Conservation (phyloP, 2,329 filamentous ascomycete genomes). For the Torrubiella hemipterigena region DNA sequence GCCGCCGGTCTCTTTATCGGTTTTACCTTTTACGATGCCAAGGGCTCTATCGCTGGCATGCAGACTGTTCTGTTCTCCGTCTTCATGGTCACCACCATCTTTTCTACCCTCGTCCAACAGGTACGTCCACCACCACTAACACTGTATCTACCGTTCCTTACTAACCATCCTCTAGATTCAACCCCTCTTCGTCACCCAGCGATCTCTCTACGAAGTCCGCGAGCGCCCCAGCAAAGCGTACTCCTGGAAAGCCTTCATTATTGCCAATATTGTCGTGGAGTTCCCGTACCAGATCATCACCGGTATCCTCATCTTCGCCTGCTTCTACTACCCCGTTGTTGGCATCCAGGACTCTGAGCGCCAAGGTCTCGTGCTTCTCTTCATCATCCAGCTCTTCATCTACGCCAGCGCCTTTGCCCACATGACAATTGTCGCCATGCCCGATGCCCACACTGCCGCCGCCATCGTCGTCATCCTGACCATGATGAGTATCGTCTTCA, state of each 20-base stretch:
- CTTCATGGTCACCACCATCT: conserved; percentile 67
- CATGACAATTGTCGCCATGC: conserved; percentile 60
- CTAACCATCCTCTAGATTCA: conserved; percentile 41
- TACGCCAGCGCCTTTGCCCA: conserved; percentile 63
- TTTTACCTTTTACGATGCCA: conserved; percentile 52
- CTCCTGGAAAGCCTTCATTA: conserved; percentile 63
- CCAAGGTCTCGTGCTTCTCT: conserved; percentile 53
- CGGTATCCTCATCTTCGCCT: conserved; percentile 49
- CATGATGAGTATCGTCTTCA: conserved; percentile 48
- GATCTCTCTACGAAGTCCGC: conserved; percentile 64
- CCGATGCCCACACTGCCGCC: conserved; percentile 55
- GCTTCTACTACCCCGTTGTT: conserved; percentile 57
- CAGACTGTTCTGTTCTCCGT: conserved; percentile 64
- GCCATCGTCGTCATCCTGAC: conserved; percentile 49
- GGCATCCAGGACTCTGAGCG: conserved; percentile 37
- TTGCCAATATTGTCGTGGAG: conserved; percentile 61
- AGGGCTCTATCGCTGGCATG: conserved; percentile 52
- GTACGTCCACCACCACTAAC: conserved; percentile 10
- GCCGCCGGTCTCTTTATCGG: conserved; percentile 60
- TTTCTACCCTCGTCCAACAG: conserved; percentile 56
- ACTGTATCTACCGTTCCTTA: conserved; percentile 23
- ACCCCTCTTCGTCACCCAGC: conserved; percentile 64
- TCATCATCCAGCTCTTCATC: conserved; percentile 54
- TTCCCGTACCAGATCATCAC: conserved; percentile 58
- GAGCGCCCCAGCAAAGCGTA: conserved; percentile 65